Conservation (phyloP, 169 alveolate species). For the Babesia ovata region DNA sequence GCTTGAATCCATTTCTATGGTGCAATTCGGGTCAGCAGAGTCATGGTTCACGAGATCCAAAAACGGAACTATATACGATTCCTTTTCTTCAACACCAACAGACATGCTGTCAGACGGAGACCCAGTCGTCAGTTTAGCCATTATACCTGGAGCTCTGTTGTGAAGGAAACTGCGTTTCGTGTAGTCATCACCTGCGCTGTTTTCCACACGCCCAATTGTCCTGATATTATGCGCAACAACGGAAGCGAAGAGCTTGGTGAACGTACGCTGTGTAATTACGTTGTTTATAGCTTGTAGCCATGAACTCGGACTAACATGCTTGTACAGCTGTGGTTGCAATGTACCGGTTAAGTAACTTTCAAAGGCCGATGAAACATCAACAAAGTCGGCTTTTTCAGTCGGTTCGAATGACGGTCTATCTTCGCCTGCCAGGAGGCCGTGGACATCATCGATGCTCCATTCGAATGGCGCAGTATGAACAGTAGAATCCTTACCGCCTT, state of each 20-base stretch:
- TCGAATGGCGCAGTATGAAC: background rate
- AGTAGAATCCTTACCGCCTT: background rate
- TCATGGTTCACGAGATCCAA: slow-evolving; percentile 51
- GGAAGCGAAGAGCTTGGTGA: slow-evolving; percentile 13
- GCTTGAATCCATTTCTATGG: slow-evolving; percentile 10
- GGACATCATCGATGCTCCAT: background rate
- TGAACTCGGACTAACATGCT: background rate
- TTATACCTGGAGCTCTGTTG: slow-evolving; percentile 27
- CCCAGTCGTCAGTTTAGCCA: background rate
- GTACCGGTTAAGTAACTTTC: slow-evolving; percentile 12
- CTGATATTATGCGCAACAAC: slow-evolving; percentile 28
- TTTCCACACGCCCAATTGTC: background rate
- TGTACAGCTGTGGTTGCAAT: slow-evolving; percentile 18
- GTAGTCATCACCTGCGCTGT: slow-evolving; percentile 4
- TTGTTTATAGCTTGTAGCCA: slow-evolving; percentile 19
- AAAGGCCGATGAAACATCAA: background rate
- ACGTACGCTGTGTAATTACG: background rate
- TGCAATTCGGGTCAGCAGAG: slow-evolving; percentile 29
- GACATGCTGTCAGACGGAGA: no score
- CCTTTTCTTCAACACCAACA: background rate
- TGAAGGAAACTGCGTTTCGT: slow-evolving; percentile 19
- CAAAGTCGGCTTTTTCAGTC: background rate
- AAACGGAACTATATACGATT: slow-evolving; percentile 53
- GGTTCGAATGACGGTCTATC: no score
- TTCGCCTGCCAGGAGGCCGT: background rate